Percentiles rank a stretch among this genome's conserved stretches.
Conservation (phyloP, 2,329 filamentous ascomycete genomes). For the Neofusicoccum ribis region DNA sequence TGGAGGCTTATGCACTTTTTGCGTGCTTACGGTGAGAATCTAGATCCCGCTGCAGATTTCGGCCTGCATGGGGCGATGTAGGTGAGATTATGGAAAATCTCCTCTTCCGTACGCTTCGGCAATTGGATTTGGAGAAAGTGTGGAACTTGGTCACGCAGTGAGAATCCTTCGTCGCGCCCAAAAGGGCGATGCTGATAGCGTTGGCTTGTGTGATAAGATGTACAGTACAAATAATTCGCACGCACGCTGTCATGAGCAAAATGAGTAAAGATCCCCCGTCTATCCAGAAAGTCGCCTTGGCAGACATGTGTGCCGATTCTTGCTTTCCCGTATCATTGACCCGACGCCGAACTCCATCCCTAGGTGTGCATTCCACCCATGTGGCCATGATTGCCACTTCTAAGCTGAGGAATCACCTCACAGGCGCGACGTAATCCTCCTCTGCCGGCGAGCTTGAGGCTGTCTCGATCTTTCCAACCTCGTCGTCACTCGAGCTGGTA, state of each 20-base stretch:
- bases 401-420: slow-evolving; percentile 5
- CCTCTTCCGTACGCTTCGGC: neutral
- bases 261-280: slow-evolving; percentile 12
- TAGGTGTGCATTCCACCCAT: neutral
- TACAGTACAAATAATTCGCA: slow-evolving; percentile 7
- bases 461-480: slow-evolving; percentile 16
- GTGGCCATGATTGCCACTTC: neutral
- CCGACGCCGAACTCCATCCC: slow-evolving; percentile 9
- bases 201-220: neutral
- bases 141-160: slow-evolving; percentile 1
- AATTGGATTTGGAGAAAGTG: neutral
- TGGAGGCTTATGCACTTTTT: neutral
- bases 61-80: neutral
- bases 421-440: slow-evolving; percentile 11
- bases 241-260: slow-evolving; percentile 11
- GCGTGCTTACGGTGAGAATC: slow-evolving; percentile 13
- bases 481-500: slow-evolving; percentile 13
- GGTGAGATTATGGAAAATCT: neutral
- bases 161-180: slow-evolving; percentile 5
- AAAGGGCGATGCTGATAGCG: neutral
- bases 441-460: slow-evolving; percentile 11
- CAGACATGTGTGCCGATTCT: neutral
- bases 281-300: slow-evolving; percentile 7
- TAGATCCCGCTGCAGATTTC: slow-evolving; percentile 13
- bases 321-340: neutral